phyloP scores from a whole-genome alignment of 495 filamentous ascomycete genomes.

The Cryomyces minteri region DNA sequence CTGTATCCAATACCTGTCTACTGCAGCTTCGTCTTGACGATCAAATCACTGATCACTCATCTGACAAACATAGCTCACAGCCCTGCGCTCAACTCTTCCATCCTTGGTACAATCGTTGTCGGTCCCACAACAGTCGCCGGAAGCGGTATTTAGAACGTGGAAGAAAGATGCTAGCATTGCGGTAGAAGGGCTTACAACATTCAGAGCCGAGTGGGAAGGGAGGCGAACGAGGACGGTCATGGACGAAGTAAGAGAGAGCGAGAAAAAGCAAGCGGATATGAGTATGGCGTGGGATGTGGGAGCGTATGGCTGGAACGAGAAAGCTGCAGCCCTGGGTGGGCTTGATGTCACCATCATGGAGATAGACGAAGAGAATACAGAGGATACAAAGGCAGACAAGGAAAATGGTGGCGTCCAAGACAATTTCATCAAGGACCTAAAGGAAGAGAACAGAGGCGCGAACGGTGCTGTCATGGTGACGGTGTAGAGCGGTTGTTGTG shows the following conservation, averaged over 20 bases:
- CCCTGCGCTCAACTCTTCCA: neutral
- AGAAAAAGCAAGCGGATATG: slow-evolving; percentile 2
- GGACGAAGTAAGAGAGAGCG: slow-evolving; percentile 5
- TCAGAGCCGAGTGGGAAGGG: slow-evolving; percentile 6
- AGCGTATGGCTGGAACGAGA: neutral
- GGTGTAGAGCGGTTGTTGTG: too few species aligned
- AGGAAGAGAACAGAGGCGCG: too few species aligned
- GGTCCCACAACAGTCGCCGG: neutral
- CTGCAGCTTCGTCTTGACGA: neutral
- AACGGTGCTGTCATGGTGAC: too few species aligned
- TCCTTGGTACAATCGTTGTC: slow-evolving; percentile 4
- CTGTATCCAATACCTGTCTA: slow-evolving; percentile 2
- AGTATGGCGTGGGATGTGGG: neutral
- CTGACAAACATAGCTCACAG: neutral
- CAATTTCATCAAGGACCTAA: too few species aligned
- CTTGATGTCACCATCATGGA: too few species aligned
- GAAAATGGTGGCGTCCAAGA: too few species aligned
- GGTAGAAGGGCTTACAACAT: slow-evolving; percentile 5
- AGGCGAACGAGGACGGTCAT: slow-evolving; percentile 5
- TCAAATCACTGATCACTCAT: neutral
- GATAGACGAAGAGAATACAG: too few species aligned
- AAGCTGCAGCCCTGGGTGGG: neutral
- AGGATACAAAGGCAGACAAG: too few species aligned
- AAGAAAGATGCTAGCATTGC: slow-evolving; percentile 3
- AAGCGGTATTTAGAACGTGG: slow-evolving; percentile 6